Evolutionary conservation across 1,284 basidiomycete genomes (phyloP), one percentile per base, ranked within the genome.

Genomic region (Leccinum variabile): DNA sequence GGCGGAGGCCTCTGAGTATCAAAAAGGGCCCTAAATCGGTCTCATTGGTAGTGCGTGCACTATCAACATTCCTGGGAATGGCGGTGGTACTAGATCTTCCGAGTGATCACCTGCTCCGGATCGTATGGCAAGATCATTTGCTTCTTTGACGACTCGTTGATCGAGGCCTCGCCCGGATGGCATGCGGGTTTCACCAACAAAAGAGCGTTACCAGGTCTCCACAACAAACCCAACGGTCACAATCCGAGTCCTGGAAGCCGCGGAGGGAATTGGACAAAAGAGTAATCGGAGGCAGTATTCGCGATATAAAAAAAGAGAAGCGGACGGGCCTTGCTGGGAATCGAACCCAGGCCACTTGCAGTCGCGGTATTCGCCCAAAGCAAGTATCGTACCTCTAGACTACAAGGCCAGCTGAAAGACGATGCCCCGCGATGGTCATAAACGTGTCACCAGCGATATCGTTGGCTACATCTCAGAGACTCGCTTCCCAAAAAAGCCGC

Each of bases 301-400:
- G 33, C 18, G 35, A 13, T 7, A 32, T 52, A 30, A 14, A 35
- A 64, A 59, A 4, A 5, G n/a, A 2, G 30, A 54, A 18, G 28
- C 33, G 9, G 39, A 46, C 0, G 73, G 72, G 71, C 75, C 75
- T 78, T 74, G 73, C 77, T 73, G 78, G 78, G 78, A 79, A 74
- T 79, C 76, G 77, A 78, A 79, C 78, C 76, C 77, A 74, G 78
- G 78, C 76, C 77, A 79, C 77, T 78, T 79, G 78, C 77, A 79
- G 41, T 68, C 65, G 59, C 41, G 50, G 37, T 13, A 53, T n/a
- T 22, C 35, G 50, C 78, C 78, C 77, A 79, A 79, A 78, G 78
- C 77, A 79, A 77, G 77, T 79, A 79, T 78, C 77, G 77, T 78
- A 79, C 77, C 77, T 76, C 77, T 79, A 78, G 78, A 78, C 77